Percentiles rank a stretch among this genome's conserved stretches.
phyloP scores from a whole-genome alignment of 1,284 basidiomycete species.

The Pisolithus thermaeus region DNA sequence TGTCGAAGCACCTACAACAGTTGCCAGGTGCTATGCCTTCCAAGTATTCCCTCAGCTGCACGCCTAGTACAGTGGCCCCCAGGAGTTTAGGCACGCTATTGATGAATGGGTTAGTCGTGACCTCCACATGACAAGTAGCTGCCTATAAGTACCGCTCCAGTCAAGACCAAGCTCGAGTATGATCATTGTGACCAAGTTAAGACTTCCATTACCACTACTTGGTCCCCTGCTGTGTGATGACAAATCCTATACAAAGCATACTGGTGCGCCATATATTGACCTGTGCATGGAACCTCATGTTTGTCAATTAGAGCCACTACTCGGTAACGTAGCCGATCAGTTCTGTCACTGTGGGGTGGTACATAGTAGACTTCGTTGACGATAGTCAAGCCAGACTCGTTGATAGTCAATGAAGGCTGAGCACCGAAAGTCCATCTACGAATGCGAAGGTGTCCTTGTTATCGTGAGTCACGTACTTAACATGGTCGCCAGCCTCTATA shows the following conservation, averaged over 20 bases:
- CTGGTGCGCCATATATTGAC: not conserved
- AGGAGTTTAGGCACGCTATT: slow-evolving; percentile 19
- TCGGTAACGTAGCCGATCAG: slow-evolving; percentile 21
- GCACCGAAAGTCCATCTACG: slow-evolving; percentile 19
- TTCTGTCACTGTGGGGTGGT: slow-evolving; percentile 16
- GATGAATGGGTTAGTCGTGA: slow-evolving; percentile 18
- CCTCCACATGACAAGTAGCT: slow-evolving; percentile 17
- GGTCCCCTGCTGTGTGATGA: slow-evolving; percentile 30
- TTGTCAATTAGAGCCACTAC: slow-evolving; percentile 24
- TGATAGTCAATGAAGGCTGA: slow-evolving; percentile 15
- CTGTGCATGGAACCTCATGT: slow-evolving; percentile 14
- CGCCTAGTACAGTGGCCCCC: slow-evolving; percentile 22
- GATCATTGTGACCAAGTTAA: no score
- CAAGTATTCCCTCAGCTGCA: slow-evolving; percentile 23
- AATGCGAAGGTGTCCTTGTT: slow-evolving; percentile 15
- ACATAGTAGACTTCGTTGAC: slow-evolving; percentile 18
- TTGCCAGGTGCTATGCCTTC: slow-evolving; percentile 24
- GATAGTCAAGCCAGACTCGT: slow-evolving; percentile 18
- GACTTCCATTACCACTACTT: slow-evolving; percentile 22
- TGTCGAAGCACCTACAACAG: slow-evolving; percentile 31
- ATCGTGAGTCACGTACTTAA: slow-evolving; percentile 8
- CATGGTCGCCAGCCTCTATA: slow-evolving; percentile 7
- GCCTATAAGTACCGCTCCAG: slow-evolving; percentile 26
- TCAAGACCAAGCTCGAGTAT: slow-evolving; percentile 18
- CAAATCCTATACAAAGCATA: slow-evolving; percentile 22